Base-by-base conservation (phyloP, 2,329 filamentous ascomycete genomes). In the Penicillium fuscoglaucum region DNA sequence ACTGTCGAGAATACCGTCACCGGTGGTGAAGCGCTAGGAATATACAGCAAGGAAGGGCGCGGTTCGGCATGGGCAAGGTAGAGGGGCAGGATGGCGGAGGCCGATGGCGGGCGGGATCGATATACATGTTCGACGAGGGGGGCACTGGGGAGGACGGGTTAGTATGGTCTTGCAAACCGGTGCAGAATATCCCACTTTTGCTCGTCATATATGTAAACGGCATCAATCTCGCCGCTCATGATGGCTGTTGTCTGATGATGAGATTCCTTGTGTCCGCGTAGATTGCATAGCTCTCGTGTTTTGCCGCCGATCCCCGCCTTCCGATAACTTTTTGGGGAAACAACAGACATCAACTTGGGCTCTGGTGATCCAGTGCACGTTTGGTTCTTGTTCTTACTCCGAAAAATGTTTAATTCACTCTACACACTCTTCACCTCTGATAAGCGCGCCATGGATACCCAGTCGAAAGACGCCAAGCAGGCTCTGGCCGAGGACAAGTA, bases 131-230 rank as follows among this genome's bases (percentile, higher is more conserved):
- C 90, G 71, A 99, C 86, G 68, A 98, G 86, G 65, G 90, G 86
- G 70, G 85, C 89, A 78, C 93, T 96, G n/a, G 33, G 19, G n/a
- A 66, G 41, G 50, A 53, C 47, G 52, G 57, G 57, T 60, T 57
- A 67, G 67, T 53, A 50, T 46, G 33, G 15, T 45, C 65, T 44
- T 35, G 24, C 2, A 6, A 35, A 10, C 4, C 3, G 4, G 6
- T 6, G 24, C n/a, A n/a, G 48, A 9, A 59, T 31, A 66, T 54
- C 84, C 71, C 80, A 96, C 93, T 93, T 91, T 79, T 93, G 87
- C 81, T 97, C 93, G 84, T 98, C 93, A 77, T 90, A 97, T 74
- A 99, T 92, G 81, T 98, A 93, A 71, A 99, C 83, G 74, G 93
- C 95, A 82, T 98, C 93, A 72, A 99, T 90, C 73, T 90, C 87